Percentiles rank a stretch among this genome's conserved stretches.
These are phyloP conservation scores for Carallia brachiata DNA, from an alignment of 345 rosid genomes.

Conservation along the genomic window DNA sequence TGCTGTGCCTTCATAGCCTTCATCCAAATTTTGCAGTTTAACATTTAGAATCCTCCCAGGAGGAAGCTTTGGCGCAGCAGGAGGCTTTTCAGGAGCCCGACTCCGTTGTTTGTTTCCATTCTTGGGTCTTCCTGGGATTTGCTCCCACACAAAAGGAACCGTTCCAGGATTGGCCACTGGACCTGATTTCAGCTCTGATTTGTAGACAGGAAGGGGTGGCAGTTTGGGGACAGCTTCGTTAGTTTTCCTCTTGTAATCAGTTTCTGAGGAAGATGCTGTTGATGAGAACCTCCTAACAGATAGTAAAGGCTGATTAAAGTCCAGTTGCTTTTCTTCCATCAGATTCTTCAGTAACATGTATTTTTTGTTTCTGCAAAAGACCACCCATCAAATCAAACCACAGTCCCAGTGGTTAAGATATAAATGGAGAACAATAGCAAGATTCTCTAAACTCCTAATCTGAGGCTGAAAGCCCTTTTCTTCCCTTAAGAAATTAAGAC, in stretches of 20 bases:
- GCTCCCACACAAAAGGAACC: constrained; percentile 92
- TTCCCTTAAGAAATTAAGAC: too few relatives aligned
- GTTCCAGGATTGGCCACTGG: constrained; percentile 81
- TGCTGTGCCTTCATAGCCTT: constrained; percentile 21
- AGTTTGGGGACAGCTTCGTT: constrained; percentile 33
- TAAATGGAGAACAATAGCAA: too few relatives aligned
- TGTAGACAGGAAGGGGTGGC: constrained; percentile 61
- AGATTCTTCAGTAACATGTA: constrained; percentile 19
- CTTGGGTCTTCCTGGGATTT: constrained; percentile 78
- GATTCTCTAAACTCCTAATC: too few relatives aligned
- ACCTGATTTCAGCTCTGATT: constrained; percentile 82
- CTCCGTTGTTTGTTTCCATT: constrained; percentile 41
- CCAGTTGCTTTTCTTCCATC: constrained; percentile 81
- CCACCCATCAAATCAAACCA: neutral
- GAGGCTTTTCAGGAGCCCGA: constrained; percentile 26
- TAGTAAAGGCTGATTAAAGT: constrained; percentile 73
- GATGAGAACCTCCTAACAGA: constrained; percentile 65
- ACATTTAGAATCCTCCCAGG: constrained; percentile 57
- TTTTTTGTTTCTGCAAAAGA: neutral
- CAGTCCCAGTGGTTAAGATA: neutral
- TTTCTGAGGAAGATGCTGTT: constrained; percentile 30
- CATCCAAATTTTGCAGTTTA: constrained; percentile 28
- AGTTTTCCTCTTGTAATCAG: constrained; percentile 43
- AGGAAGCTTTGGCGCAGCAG: constrained; percentile 73
- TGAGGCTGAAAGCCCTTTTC: too few relatives aligned